A percentile compares a stretch with the other conserved stretches of the same genome.
Conservation (phyloP, 129 eudicot genomes). For the Lonicera japonica region DNA sequence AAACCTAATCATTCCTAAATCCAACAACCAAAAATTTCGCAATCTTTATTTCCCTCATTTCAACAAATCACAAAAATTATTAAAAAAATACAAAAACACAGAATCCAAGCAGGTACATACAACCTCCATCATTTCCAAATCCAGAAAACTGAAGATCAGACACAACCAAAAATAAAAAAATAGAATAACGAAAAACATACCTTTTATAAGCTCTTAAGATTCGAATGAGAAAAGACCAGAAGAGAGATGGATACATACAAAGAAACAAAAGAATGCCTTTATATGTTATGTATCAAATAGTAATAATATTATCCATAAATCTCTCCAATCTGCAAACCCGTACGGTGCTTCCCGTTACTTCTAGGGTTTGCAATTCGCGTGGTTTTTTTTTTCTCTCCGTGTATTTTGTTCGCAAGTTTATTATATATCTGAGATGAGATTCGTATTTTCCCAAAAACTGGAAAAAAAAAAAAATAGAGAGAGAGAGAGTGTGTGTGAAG, state of each 20-base stretch:
- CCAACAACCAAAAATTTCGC: background rate
- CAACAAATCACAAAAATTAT: background rate
- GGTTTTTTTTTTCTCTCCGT: too few relatives aligned
- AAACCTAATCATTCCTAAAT: too few relatives aligned
- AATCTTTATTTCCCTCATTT: background rate
- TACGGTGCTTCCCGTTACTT: background rate
- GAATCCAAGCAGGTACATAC: background rate
- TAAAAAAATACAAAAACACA: background rate
- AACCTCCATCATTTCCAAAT: background rate
- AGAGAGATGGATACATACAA: constrained; percentile 8
- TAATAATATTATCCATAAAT: background rate
- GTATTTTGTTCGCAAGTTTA: background rate
- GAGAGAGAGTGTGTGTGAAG: constrained; percentile 16
- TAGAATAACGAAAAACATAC: constrained; percentile 3
- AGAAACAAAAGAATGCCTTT: background rate
- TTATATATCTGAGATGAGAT: background rate
- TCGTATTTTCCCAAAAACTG: constrained; percentile 3
- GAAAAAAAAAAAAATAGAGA: too few relatives aligned
- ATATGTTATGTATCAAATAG: constrained; percentile 1
- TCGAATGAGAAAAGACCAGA: background rate
- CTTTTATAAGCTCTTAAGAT: constrained; percentile 21
- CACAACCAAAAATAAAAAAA: constrained; percentile 4
- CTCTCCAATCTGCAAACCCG: constrained; percentile 18
- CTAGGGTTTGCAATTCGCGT: constrained; percentile 28
- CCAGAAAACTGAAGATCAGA: constrained; percentile 4